phyloP scores from a whole-genome alignment of 2,329 filamentous ascomycete species.

The Fusarium concolor region DNA sequence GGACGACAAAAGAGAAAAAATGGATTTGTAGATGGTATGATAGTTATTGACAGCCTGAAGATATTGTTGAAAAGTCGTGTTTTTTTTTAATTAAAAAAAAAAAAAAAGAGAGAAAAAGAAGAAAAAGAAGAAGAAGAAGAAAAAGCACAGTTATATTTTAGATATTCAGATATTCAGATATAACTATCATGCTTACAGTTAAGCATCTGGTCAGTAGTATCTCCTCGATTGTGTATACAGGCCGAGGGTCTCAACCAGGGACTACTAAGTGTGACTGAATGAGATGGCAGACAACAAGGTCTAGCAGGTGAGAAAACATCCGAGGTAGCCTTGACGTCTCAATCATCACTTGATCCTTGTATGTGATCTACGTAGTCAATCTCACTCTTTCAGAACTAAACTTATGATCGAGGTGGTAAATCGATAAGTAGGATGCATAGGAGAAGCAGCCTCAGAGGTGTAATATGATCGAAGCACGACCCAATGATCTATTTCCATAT shows the following conservation, averaged over 20 bases:
- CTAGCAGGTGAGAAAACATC: slow-evolving; percentile 6
- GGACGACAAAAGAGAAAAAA: background rate
- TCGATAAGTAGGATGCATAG: background rate
- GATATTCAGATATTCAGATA: slow-evolving; percentile 9
- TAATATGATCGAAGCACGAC: background rate
- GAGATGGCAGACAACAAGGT: background rate
- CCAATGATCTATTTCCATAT: background rate
- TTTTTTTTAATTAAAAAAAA: background rate
- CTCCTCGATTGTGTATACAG: slow-evolving; percentile 8
- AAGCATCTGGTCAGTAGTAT: slow-evolving; percentile 5
- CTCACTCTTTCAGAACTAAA: slow-evolving; percentile 1
- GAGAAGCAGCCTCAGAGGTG: background rate
- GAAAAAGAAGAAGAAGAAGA: no score
- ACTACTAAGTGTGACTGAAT: slow-evolving; percentile 15
- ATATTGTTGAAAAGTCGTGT: background rate
- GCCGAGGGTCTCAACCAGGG: slow-evolving; percentile 4
- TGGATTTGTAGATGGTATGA: background rate
- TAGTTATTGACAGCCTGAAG: slow-evolving; percentile 4
- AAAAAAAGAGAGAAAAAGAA: background rate
- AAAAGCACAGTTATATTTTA: background rate
- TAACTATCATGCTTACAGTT: slow-evolving; percentile 12
- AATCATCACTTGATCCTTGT: slow-evolving; percentile 27
- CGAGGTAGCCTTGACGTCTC: slow-evolving; percentile 19
- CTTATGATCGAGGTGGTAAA: background rate
- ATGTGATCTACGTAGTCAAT: slow-evolving; percentile 31